A percentile compares a stretch with the other conserved stretches of the same genome.
Conservation (phyloP, 2,329 filamentous ascomycete species). For the Tolypocladium pustulatum region DNA sequence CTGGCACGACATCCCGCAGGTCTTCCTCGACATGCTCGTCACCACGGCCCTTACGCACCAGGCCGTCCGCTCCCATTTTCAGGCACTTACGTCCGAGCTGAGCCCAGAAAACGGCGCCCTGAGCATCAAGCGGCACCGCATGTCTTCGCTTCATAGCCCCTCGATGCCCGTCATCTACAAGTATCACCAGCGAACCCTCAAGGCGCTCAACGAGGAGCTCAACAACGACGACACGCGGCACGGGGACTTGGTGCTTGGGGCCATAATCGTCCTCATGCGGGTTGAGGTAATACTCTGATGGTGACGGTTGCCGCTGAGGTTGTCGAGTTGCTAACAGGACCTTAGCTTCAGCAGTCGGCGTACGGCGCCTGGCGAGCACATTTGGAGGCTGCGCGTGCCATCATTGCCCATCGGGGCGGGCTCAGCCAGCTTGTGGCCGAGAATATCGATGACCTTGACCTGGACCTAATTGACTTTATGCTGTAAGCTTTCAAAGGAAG, state of each 20-base stretch:
- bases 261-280: constrained; percentile 2
- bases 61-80: constrained; percentile 1
- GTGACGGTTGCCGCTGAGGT: not conserved
- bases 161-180: constrained; percentile 3
- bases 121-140: not conserved
- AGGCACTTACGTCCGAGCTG: not conserved
- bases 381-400: constrained; percentile 5
- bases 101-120: not conserved
- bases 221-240: constrained; percentile 1
- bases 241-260: constrained; percentile 1
- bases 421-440: no score
- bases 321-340: not conserved
- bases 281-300: constrained; percentile 1
- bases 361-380: constrained; percentile 7
- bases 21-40: constrained; percentile 3
- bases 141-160: constrained; percentile 1
- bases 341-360: constrained; percentile 6
- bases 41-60: constrained; percentile 4
- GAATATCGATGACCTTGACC: no score
- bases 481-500: no score
- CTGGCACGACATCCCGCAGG: constrained; percentile 5
- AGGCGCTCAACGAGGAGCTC: constrained; percentile 2
- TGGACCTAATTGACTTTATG: no score
- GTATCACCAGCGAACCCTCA: constrained; percentile 2
- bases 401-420: constrained; percentile 2